Evolutionary conservation across 768 basidiomycete genomes (phyloP), one percentile per base, ranked within the genome.

Genomic region (Gymnopilus dilepis): DNA sequence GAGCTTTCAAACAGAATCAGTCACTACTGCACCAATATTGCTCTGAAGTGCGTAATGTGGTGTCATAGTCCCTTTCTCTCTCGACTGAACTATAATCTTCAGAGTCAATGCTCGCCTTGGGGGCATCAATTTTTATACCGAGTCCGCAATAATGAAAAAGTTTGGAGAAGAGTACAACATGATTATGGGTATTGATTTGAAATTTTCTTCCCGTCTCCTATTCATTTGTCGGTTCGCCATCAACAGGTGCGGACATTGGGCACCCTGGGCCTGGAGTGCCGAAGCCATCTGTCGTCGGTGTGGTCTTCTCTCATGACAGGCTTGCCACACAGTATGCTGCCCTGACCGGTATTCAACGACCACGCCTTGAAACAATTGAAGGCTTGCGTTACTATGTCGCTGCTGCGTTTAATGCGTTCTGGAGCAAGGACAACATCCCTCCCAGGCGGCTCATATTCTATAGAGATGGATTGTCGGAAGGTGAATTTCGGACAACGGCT

Each of bases 381-480:
- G 26, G 42, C 17, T 34, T 63, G 34, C 28, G 22, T 9, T 13
- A 3, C 19, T 59, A 55, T 42, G 34, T 63, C 26, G 11, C 6
- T 22, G 22, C 11, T 7, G 62, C 62, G 1, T 2, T 63, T 15
- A 17, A 47, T 2, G 48, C n/a, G 26, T 28, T 63, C 56, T 50
- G 62, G 42, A 17, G 34, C 34, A 55, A 51, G n/a, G 56, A 55
- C 7, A 24, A 40, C 12, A 19, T 9, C 4, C 21, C 52, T 33
- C 57, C 57, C 1, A 7, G 3, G 5, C 52, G 45, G 1, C n/a
- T 63, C 19, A 50, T 63, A 6, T 56, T 63, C 30, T 63, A 38
- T 43, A 42, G 62, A n/a, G 62, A 63, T 56, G 62, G 62, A 7
- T 37, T 63, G 13, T 63, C 62, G 4, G 62, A 63, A 52, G 62